Evolutionary conservation across 2,329 filamentous ascomycete genomes (phyloP), one percentile per base, ranked within the genome.

Genomic region (Pseudogymnoascus sp.): DNA sequence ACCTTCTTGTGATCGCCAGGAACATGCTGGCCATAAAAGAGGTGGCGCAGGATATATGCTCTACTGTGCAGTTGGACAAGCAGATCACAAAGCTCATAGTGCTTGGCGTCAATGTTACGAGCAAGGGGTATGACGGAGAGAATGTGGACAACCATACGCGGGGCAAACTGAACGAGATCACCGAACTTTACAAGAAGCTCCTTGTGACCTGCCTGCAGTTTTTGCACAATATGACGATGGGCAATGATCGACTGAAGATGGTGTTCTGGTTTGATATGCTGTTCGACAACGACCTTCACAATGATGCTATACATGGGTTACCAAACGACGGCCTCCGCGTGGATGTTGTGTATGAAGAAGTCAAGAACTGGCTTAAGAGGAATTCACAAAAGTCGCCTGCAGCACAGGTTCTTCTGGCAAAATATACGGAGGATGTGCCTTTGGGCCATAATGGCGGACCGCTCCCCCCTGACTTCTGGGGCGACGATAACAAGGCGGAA

Each of bases 171-270:
- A 81, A 81, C 61, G 85, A 88, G 69, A 81, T 88, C 39, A 85
- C 83, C 6, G 86, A 88, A 63, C 74, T 87, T 55, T 88, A 85
- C 71, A 88, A 88, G 67, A 87, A 87, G 68, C 75, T 88, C 1
- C 76, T 88, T 2, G 84, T 88, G 1, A 87, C 85, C 0, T 84
- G 83, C 2, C 73, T 88, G 10, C 85, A 88, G 68, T 84, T 88
- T 70, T 82, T 84, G 1, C 85, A 88, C 66, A 88, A 88, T 71
- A 87, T 85, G 84, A 86, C 84, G 0, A 84, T 85, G 62, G 86
- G 86, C 65, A 85, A 88, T 67, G 85, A 88, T 68, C 77, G 85
- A 36, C 87, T 87, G 72, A 88, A 88, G 71, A 88, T 87, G 84
- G 79, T 82, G 0, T 88, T 88, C 64, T 88, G 85, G 85, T 83